These are phyloP conservation scores for Yarrowia deformans DNA, from an alignment of 805 yeast species.

Conservation along the genomic window DNA sequence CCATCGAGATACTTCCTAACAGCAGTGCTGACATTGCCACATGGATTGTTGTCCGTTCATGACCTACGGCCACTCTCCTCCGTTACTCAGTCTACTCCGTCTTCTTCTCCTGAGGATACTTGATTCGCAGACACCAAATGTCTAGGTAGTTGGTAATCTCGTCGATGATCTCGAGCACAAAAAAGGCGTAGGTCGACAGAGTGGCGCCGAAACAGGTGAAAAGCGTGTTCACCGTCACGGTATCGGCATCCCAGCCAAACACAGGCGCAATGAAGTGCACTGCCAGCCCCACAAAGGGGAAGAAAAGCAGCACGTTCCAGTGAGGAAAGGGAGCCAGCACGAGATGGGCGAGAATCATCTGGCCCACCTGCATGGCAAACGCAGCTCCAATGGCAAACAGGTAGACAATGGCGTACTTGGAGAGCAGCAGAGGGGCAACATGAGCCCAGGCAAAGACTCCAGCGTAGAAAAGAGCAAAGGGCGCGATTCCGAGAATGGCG, in stretches of 20 bases:
- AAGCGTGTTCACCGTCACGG: constrained; percentile 59
- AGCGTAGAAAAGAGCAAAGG: constrained; percentile 68
- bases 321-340: constrained; percentile 80
- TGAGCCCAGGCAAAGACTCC: constrained; percentile 56
- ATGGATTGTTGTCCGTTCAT: too few relatives aligned
- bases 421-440: constrained; percentile 57
- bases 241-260: constrained; percentile 50
- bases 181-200: constrained; percentile 74
- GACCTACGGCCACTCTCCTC: not conserved
- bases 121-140: constrained; percentile 81
- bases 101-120: constrained; percentile 47
- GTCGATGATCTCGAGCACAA: constrained; percentile 75
- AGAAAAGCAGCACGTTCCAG: constrained; percentile 65
- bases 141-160: constrained; percentile 83
- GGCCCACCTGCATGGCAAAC: constrained; percentile 86
- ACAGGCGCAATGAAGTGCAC: constrained; percentile 43
- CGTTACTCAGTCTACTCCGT: not conserved
- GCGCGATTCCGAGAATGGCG: constrained; percentile 61
- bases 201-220: constrained; percentile 78
- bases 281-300: constrained; percentile 55
- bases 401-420: constrained; percentile 58
- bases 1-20: too few relatives aligned
- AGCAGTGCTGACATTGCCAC: too few relatives aligned
- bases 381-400: constrained; percentile 73
- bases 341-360: constrained; percentile 86